phyloP scores from a whole-genome alignment of 2,329 filamentous ascomycete species.

The Neospermospora avenae region DNA sequence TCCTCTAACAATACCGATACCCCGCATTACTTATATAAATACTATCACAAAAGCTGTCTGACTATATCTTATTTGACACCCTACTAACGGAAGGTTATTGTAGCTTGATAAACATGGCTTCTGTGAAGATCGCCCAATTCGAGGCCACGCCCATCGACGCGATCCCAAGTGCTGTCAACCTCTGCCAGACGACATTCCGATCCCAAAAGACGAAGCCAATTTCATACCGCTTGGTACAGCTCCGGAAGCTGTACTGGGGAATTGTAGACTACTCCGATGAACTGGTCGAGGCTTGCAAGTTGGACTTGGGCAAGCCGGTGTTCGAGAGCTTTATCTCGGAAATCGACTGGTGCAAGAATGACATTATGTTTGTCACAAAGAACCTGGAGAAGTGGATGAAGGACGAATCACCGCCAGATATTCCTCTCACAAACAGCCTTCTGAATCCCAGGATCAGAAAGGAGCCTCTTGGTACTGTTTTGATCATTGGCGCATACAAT shows the following conservation, averaged over 20 bases:
- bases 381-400: constrained; percentile 79
- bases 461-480: constrained; percentile 78
- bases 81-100: neutral
- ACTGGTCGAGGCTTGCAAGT: constrained; percentile 69
- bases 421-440: constrained; percentile 63
- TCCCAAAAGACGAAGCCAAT: constrained; percentile 79
- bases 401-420: constrained; percentile 72
- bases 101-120: constrained; percentile 15
- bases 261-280: constrained; percentile 73
- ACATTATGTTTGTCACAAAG: constrained; percentile 74
- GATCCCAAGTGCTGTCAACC: constrained; percentile 60
- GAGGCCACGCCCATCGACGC: constrained; percentile 61
- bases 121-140: constrained; percentile 40
- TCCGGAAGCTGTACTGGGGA: constrained; percentile 94
- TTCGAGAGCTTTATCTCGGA: constrained; percentile 76
- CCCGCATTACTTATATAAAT: neutral
- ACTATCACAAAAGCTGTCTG: too few relatives aligned
- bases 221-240: constrained; percentile 77
- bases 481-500: constrained; percentile 93
- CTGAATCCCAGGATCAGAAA: constrained; percentile 76
- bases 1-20: neutral
- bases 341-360: constrained; percentile 73
- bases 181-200: constrained; percentile 66
- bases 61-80: too few relatives aligned
- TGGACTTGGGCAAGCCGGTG: constrained; percentile 73